Conservation (phyloP, 768 basidiomycete genomes). For the Leccinum rimulosum region DNA sequence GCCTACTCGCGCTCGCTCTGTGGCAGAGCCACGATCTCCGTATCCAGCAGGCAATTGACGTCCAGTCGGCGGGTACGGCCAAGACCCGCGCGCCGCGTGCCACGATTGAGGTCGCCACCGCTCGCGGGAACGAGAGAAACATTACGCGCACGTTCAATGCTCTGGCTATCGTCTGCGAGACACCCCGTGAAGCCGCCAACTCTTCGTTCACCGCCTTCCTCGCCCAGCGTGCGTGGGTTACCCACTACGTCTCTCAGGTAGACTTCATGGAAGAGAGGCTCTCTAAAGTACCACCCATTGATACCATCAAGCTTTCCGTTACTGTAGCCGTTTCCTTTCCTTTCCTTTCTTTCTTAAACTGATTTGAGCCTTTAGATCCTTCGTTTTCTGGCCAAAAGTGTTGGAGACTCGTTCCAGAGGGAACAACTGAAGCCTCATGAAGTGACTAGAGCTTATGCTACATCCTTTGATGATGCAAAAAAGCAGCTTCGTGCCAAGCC, state of each 20-base stretch:
- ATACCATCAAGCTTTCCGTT: conserved; percentile 26
- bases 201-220: conserved; percentile 17
- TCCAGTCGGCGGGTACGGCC: conserved; percentile 22
- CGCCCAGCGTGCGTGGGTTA: conserved; percentile 31
- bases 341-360: neutral
- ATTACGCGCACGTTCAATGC: conserved; percentile 13
- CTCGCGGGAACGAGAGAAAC: conserved; percentile 12
- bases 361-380: conserved; percentile 20
- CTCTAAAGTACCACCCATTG: conserved; percentile 21
- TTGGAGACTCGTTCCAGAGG: conserved; percentile 23
- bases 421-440: conserved; percentile 27
- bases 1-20: conserved; percentile 27
- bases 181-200: neutral
- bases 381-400: conserved; percentile 27
- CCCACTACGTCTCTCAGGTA: conserved; percentile 30
- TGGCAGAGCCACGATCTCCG: conserved; percentile 33
- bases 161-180: conserved; percentile 2
- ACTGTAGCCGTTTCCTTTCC: conserved; percentile 8
- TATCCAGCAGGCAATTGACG: conserved; percentile 33
- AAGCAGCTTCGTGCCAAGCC: conserved; percentile 18
- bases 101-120: conserved; percentile 17
- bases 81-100: conserved; percentile 16
- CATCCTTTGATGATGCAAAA: conserved; percentile 12
- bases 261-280: conserved; percentile 21
- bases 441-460: conserved; percentile 21